Percentiles rank a stretch among this genome's conserved stretches.
These are phyloP conservation scores for Babjeviella inositovora DNA, from an alignment of 805 yeast genomes.

Conservation along the genomic window DNA sequence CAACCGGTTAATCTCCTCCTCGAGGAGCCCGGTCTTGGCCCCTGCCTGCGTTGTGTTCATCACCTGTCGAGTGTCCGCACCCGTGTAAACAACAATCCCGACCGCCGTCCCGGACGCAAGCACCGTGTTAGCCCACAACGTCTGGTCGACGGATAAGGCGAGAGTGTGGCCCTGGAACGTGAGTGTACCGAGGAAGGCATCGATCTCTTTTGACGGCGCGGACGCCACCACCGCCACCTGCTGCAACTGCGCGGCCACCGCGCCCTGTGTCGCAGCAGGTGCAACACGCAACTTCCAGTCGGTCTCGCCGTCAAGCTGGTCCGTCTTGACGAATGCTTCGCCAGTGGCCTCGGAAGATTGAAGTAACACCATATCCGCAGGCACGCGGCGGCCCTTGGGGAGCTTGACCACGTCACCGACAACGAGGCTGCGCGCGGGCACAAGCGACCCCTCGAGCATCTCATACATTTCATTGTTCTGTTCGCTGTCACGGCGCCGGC, in stretches of 20 bases:
- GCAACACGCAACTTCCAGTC: conserved; percentile 94
- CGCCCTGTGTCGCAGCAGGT: conserved; percentile 50
- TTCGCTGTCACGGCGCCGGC: conserved; percentile 81
- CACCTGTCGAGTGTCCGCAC: conserved; percentile 85
- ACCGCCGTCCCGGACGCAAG: conserved; percentile 86
- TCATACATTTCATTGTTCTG: conserved; percentile 76
- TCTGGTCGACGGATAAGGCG: conserved; percentile 74
- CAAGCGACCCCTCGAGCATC: conserved; percentile 33
- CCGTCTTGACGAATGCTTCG: conserved; percentile 89
- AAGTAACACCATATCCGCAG: conserved; percentile 81
- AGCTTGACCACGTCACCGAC: conserved; percentile 79
- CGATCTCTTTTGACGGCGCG: conserved; percentile 78
- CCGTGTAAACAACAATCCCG: conserved; percentile 84
- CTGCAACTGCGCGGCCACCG: conserved; percentile 31
- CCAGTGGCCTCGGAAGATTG: conserved; percentile 74
- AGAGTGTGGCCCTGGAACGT: conserved; percentile 37
- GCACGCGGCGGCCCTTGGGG: conserved; percentile 73
- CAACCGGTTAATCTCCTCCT: conserved; percentile 75
- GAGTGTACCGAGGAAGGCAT: conserved; percentile 64
- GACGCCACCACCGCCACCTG: conserved; percentile 48
- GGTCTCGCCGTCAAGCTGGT: conserved; percentile 97
- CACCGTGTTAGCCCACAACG: conserved; percentile 97
- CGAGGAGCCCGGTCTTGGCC: conserved; percentile 80
- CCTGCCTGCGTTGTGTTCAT: conserved; percentile 82
- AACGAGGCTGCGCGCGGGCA: conserved; percentile 43